Evolutionary conservation across 1,284 basidiomycete genomes (phyloP).

Genomic region (Pulveroboletus sp.): DNA sequence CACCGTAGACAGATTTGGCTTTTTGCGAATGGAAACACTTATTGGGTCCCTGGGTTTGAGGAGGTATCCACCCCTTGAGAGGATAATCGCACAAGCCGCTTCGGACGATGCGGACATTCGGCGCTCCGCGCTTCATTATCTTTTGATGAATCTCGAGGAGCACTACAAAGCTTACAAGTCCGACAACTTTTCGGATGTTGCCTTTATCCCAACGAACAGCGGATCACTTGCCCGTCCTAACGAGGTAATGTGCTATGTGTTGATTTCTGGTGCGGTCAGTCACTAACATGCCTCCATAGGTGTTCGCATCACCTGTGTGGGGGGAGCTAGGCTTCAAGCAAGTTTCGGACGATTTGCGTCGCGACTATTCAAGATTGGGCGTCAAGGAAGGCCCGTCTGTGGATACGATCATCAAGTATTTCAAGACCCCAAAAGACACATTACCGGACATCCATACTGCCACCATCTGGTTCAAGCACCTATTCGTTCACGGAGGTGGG

Average conservation of each 20-base stretch:
- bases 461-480: conserved; percentile 18
- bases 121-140: conserved; percentile 12
- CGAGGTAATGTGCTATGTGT: conserved; percentile 6
- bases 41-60: conserved; percentile 11
- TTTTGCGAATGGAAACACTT: neutral
- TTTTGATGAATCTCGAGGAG: conserved; percentile 18
- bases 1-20: neutral
- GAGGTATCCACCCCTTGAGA: conserved; percentile 12
- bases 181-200: conserved; percentile 8
- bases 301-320: conserved; percentile 20
- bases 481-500: conserved; percentile 20
- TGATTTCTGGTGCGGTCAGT: neutral
- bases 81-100: conserved; percentile 20
- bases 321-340: conserved; percentile 23
- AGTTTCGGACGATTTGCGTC: neutral
- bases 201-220: conserved; percentile 22
- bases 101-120: conserved; percentile 3
- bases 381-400: conserved; percentile 17
- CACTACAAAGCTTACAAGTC: conserved; percentile 19
- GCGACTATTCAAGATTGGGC: conserved; percentile 13
- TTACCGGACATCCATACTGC: conserved; percentile 4
- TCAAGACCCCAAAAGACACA: conserved; percentile 1
- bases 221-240: conserved; percentile 5
- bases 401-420: conserved; percentile 14
- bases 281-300: conserved; percentile 11